Base-by-base conservation (phyloP, 2,329 filamentous ascomycete genomes). In the Claviceps sp. region DNA sequence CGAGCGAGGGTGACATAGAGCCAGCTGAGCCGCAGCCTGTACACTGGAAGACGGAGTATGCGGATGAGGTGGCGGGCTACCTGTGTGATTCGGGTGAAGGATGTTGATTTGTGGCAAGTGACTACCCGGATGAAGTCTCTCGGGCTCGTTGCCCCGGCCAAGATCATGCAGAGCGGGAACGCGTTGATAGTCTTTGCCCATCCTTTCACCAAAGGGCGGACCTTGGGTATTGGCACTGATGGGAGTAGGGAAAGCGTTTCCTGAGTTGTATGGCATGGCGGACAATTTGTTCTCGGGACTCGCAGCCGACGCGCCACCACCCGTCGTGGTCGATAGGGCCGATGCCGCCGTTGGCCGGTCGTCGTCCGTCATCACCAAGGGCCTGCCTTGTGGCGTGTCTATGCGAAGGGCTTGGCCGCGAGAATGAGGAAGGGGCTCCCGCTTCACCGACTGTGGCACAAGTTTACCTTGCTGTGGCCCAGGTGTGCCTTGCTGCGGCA, bases 261-360 rank as follows among this genome's bases (percentile, higher is more conserved):
- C 72, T 5, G 75, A 70, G 34, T 73, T 72, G 60, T 74, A 78
- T 7, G 78, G 74, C 38, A 81, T 65, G 16, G 77, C 73, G 3
- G 80, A 80, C n/a, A 81, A 68, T 65, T 82, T 82, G 61, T 75
- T 78, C 55, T 83, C 80, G 1, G 80, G 77, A 57, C 78, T 82
- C 26, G 72, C 64, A 26, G 75, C 70, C 2, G 78, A 80, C 50
- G 77, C 76, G 60, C 26, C 76, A 61, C 19, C 44, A 22, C 78
- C 81, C 13, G 76, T 72, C 43, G 82, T 68, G 39, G 77, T 80
- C 42, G 80, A 78, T 44, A 82, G 68, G 37, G 77, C 80, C 43
- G 80, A 78, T 45, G 77, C 75, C n/a, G 77, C 80, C 51, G 71
- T 70, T 54, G 78, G 72, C 60, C 81, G 77, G 58, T 82, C 80